Evolutionary conservation across 176 grass and related monocot species (phyloP), one percentile per base, ranked within the genome.

Genomic region (Paspalum notatum): DNA sequence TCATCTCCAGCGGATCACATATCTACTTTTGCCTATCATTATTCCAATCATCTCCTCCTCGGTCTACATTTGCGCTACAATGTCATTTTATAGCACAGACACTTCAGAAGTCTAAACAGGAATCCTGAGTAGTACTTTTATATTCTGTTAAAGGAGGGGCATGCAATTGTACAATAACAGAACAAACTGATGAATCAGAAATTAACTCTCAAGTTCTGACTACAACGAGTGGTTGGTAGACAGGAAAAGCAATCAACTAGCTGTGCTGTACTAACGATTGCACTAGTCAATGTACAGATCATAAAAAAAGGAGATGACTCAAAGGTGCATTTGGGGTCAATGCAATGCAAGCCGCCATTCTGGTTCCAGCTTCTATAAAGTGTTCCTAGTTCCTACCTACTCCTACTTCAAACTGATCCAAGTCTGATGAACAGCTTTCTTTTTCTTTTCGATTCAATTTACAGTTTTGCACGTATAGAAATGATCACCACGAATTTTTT

Each of bases 271-370:
- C 4, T 18, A 2, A 8, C 47, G 18, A 59, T 58, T 57, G 11
- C 38, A 42, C 54, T 6, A 8, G 15, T 20, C 50, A 73, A 74
- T 39, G 22, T 14, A 55, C 12, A 56, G 3, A 21, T 56, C 32
- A 15, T 2, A 11, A 53, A 45, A 45, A 20, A 65, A 13, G 40
- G 18, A 12, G 25, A 3, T 14, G 50, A 38, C 39, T 58, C 6
- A 51, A 40, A 32, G 64, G 18, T 59, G 50, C 21, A 42, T 47
- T 50, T 55, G 9, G 9, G 50, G 70, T 70, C 76, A 59, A 89
- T 62, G 80, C 76, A 59, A 89, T 62, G 80, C 81, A 68, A 75
- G 20, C 9, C 24, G 10, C 4, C 17, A 60, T 22, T 26, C 27
- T 73, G 58, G 46, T 16, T 72, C 2, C 56, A 78, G 40, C 20